Evolutionary conservation across 2,329 filamentous ascomycete species (phyloP), one percentile per base, ranked within the genome.

Genomic region (Ceratocystis lukuohia): DNA sequence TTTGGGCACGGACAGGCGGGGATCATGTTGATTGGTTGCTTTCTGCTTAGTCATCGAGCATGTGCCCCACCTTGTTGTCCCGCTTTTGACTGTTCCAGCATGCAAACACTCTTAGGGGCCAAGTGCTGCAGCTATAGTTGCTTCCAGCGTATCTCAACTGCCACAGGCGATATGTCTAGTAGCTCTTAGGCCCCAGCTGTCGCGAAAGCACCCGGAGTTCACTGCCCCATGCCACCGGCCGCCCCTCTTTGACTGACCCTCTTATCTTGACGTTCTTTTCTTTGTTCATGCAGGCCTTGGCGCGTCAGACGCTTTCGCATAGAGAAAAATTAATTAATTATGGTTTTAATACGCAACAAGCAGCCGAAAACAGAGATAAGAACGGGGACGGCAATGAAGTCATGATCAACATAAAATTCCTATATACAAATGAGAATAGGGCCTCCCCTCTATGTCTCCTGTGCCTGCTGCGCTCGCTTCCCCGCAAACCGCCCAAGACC

Each of bases 401-500:
- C 37, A 15, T 41, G 10, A 41, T 5, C 37, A 41, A 41, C 10
- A 4, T 4, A 15, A 41, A 4, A 41, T 41, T 41, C 10, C 3
- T 41, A 41, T 15, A 5, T 41, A 41, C 37, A 41, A 1, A 41
- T 41, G 10, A 3, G 12, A 41, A 41, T 4, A 41, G 37, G 10
- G 37, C 37, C 37, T 41, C n/a, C 22, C 30, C n/a, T n/a, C 57
- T 37, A 15, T 62, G 44, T 44, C 10, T 10, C 44, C 20, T 5
- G 59, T n/a, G 1, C 37, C 30, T 37, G n/a, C 37, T 12, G 30
- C 59, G 59, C 62, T 30, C 66, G 45, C 46, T 68, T 50, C 28
- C 53, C 62, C 15, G 64, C 63, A 68, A 65, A 68, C 22, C 64
- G 64, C 17, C 45, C 62, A 46, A 68, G 48, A 1, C 66, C 66